Conservation (phyloP, 179 eudicot genomes). For the Spergularia azorica region DNA sequence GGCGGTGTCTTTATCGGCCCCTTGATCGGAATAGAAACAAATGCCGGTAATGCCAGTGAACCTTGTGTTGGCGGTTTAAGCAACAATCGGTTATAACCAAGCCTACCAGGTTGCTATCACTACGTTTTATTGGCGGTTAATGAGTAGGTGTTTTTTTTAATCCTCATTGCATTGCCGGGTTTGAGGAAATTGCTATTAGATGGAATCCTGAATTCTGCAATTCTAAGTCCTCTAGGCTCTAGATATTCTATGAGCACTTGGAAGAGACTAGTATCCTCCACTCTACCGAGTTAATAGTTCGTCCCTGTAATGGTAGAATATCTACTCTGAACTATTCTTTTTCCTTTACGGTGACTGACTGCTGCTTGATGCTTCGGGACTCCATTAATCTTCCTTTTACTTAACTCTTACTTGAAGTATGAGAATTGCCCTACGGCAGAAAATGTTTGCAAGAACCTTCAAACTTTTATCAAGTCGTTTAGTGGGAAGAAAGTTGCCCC, state of each 20-base stretch:
- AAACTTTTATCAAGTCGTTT: background rate
- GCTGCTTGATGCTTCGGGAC: no score
- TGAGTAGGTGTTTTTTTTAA: no score
- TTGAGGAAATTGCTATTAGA: background rate
- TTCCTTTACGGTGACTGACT: no score
- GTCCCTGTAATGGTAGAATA: no score
- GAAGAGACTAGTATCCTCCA: background rate
- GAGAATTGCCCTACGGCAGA: background rate
- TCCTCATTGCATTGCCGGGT: no score
- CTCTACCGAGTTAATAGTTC: background rate
- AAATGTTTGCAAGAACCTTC: background rate
- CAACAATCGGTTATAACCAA: background rate
- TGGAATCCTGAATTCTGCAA: background rate
- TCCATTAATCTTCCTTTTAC: no score
- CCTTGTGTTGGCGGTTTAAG: background rate
- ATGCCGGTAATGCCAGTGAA: background rate
- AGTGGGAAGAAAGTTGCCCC: background rate
- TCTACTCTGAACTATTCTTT: no score
- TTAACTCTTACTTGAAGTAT: background rate
- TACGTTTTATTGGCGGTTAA: no score
- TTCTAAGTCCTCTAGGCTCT: background rate
- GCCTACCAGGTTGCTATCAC: background rate
- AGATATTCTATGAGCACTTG: background rate
- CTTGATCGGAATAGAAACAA: background rate
- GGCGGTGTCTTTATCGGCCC: no score